Conservation (phyloP, 2,329 filamentous ascomycete genomes). For the Talaromyces sp. region DNA sequence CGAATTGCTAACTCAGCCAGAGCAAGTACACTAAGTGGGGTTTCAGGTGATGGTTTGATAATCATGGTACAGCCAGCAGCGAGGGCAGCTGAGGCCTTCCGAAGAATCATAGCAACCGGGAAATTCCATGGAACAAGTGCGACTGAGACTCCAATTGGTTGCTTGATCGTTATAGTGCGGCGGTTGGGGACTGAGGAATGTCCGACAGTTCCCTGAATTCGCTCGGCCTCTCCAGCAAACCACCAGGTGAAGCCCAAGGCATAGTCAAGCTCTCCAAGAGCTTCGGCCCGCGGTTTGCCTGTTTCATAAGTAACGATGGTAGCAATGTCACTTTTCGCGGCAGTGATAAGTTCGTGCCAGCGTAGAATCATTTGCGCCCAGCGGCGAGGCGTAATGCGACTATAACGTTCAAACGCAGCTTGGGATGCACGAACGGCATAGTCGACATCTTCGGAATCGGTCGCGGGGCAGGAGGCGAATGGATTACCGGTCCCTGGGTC, state of each 20-base stretch:
- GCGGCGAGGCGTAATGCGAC: no score
- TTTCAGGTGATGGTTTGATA: constrained; percentile 68
- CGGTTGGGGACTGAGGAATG: constrained; percentile 61
- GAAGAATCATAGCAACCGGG: constrained; percentile 65
- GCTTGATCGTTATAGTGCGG: constrained; percentile 70
- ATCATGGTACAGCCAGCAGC: constrained; percentile 73
- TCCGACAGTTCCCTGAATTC: constrained; percentile 61
- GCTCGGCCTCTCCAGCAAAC: constrained; percentile 48
- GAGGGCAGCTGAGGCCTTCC: constrained; percentile 66
- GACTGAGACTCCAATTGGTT: constrained; percentile 67
- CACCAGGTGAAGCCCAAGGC: constrained; percentile 49
- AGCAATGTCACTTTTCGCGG: constrained; percentile 56
- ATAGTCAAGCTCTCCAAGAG: constrained; percentile 55
- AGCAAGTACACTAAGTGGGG: constrained; percentile 56
- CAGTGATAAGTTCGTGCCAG: background rate
- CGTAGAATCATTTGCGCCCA: no score
- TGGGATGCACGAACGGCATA: no score
- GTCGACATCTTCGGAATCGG: no score
- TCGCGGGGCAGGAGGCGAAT: no score
- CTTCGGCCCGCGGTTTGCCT: constrained; percentile 57
- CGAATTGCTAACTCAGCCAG: constrained; percentile 52
- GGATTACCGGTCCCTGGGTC: no score
- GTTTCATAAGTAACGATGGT: constrained; percentile 62
- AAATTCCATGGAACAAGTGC: constrained; percentile 72
- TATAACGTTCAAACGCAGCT: no score